These are phyloP conservation scores for Insectozyma bohioensis DNA, from an alignment of 1,139 yeast genomes.

Conservation along the genomic window DNA sequence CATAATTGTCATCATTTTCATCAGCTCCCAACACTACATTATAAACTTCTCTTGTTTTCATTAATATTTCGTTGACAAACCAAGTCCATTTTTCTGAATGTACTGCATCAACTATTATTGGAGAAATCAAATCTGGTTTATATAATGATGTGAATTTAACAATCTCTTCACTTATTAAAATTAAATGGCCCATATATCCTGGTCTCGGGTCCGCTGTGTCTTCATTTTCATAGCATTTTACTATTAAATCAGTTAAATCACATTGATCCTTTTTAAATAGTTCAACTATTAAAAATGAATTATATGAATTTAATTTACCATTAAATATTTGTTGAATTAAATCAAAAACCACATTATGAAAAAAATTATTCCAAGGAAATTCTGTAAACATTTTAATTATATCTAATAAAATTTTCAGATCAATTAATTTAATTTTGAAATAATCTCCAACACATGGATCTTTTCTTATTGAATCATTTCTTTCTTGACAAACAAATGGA, in stretches of 20 bases:
- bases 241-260: constrained; percentile 36
- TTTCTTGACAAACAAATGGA: constrained; percentile 45
- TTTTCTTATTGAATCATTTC: constrained; percentile 32
- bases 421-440: constrained; percentile 43
- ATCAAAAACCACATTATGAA: constrained; percentile 52
- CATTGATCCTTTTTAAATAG: constrained; percentile 33
- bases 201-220: constrained; percentile 33
- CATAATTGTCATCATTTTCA: constrained; percentile 19
- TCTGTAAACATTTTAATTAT: constrained; percentile 39
- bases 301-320: constrained; percentile 49
- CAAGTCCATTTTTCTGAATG: constrained; percentile 43
- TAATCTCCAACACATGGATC: constrained; percentile 46
- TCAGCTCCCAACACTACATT: constrained; percentile 48
- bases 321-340: constrained; percentile 49
- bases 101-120: constrained; percentile 39
- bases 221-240: constrained; percentile 24
- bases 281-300: constrained; percentile 47
- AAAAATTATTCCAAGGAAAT: constrained; percentile 50
- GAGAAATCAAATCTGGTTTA: constrained; percentile 49
- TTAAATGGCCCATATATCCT: constrained; percentile 50
- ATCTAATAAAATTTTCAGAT: constrained; percentile 36
- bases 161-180: constrained; percentile 48
- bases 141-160: constrained; percentile 50
- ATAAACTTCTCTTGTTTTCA: constrained; percentile 47
- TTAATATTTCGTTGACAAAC: constrained; percentile 44